Percentiles rank a stretch among this genome's conserved stretches.
Evolutionary conservation across 805 yeast genomes (phyloP).

Genomic region (Grigorovia transvaalensis): DNA sequence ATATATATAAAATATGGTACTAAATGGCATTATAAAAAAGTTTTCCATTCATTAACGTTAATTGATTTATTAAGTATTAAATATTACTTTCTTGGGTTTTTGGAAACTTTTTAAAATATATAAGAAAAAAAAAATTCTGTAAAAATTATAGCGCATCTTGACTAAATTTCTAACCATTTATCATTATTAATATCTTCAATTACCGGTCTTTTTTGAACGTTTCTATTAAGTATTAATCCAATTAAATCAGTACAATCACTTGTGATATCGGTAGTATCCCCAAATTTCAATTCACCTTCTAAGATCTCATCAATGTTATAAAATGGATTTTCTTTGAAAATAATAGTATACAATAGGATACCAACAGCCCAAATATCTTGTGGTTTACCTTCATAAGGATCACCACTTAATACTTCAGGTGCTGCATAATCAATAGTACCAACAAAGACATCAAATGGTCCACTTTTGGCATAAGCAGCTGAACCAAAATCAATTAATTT

Average conservation of each 20-base stretch:
- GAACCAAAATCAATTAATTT: slow-evolving; percentile 92
- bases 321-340: slow-evolving; percentile 92
- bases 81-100: background rate
- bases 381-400: slow-evolving; percentile 81
- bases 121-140: background rate
- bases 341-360: slow-evolving; percentile 74
- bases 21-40: background rate
- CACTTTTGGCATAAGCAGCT: slow-evolving; percentile 81
- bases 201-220: slow-evolving; percentile 56
- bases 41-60: background rate
- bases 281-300: slow-evolving; percentile 71
- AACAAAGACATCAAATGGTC: slow-evolving; percentile 94
- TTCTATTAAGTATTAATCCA: slow-evolving; percentile 54
- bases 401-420: slow-evolving; percentile 87
- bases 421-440: slow-evolving; percentile 98
- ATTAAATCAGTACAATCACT: slow-evolving; percentile 54
- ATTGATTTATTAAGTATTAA: background rate
- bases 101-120: background rate
- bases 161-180: slow-evolving; percentile 45
- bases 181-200: slow-evolving; percentile 61
- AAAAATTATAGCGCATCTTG: background rate
- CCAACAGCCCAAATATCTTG: slow-evolving; percentile 98
- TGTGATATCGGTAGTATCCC: slow-evolving; percentile 33
- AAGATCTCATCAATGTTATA: slow-evolving; percentile 91
- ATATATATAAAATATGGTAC: background rate